phyloP scores from a whole-genome alignment of 2,329 filamentous ascomycete genomes.

The Fusarium caatingaense region DNA sequence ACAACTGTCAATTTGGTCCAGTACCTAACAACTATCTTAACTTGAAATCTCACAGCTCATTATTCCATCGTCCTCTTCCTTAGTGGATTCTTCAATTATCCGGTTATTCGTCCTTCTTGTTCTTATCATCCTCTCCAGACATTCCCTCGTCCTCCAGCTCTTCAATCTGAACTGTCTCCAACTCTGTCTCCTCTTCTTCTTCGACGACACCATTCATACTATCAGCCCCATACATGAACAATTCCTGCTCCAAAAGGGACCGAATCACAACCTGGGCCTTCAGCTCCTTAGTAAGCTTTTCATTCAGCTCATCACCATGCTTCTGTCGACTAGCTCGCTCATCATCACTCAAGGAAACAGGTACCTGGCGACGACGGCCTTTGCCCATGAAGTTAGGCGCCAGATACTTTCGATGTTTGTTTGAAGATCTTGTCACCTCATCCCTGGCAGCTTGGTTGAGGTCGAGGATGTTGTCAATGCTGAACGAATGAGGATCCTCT shows the following conservation, averaged over 20 bases:
- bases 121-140: accelerated
- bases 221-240: neutral
- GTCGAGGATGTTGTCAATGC: neutral
- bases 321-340: neutral
- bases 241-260: neutral
- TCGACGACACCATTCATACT: neutral
- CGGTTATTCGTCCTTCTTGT: neutral
- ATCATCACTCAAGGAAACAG: neutral
- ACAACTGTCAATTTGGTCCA: neutral
- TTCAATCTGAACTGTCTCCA: accelerated
- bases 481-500: neutral
- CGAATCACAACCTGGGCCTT: neutral
- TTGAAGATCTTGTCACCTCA: neutral
- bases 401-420: neutral
- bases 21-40: neutral
- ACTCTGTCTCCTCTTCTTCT: neutral
- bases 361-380: accelerated
- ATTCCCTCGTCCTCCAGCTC: accelerated
- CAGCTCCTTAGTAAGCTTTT: neutral
- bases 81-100: accelerated
- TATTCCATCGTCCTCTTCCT: neutral
- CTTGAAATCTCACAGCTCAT: neutral
- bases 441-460: neutral
- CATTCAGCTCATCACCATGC: constrained; percentile 9
- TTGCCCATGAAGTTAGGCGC: neutral